Evolutionary conservation across 352 stramenopile genomes (phyloP), one percentile per base, ranked within the genome.

Genomic region (Peronospora destructor): DNA sequence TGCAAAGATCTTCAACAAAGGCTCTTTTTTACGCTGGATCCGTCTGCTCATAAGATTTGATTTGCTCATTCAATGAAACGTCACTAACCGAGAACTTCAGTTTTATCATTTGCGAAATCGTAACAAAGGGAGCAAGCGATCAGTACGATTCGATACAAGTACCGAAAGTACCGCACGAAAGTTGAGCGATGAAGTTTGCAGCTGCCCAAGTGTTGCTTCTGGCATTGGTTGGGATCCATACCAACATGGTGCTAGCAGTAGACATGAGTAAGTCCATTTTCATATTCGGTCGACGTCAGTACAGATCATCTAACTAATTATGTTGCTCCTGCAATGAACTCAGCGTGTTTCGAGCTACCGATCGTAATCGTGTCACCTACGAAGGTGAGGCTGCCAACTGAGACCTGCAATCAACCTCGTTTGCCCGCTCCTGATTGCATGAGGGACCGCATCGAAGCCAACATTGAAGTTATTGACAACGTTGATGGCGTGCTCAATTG

Each of bases 391-490:
- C 39, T 83, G n/a, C 71, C 73, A n/a, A 70, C 65, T 2, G 59
- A 74, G 34, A 76, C 56, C 3, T 85, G 71, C 48, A 75, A 75
- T 40, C 71, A 79, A 33, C 51, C 60, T 43, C 68, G 59, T 10
- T 36, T 65, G 5, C 73, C 73, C 2, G 63, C 71, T 12, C 46
- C 35, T 5, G 68, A 86, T 40, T 86, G 75, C 48, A 66, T 82
- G 57, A 73, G 61, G 38, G 58, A 67, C 7, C 38, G 60, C 3
- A 67, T 82, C 3, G 48, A 66, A 42, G 60, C 60, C 8, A 66
- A 61, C 9, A 63, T 85, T 16, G 68, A 81, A 32, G 72, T 83
- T 14, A 62, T 85, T 30, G 71, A 85, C 51, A 67, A 83, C 26
- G 36, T 29, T 6, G 48, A 71, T 4, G 65, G 66, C 17, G 60